Evolutionary conservation across 169 alveolate genomes (phyloP).

Genomic region (Cryptosporidium meleagridis): DNA sequence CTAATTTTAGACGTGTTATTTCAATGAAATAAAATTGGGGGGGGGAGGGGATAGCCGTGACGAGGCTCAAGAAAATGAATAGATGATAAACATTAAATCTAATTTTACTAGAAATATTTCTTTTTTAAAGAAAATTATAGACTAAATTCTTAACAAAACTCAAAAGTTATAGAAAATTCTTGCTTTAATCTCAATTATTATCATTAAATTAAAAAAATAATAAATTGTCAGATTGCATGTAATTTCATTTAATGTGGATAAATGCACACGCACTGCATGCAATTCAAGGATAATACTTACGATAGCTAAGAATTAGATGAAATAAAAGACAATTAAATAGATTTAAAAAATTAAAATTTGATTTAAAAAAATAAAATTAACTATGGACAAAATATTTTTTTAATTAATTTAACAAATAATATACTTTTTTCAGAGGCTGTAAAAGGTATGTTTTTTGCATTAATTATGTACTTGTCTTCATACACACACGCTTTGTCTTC

Average conservation of each 20-base stretch:
- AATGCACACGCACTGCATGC: constrained; percentile 8
- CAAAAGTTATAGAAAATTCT: not conserved
- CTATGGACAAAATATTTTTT: not conserved
- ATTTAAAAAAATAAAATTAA: not conserved
- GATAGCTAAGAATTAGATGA: not conserved
- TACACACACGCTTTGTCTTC: constrained; percentile 74
- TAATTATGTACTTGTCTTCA: constrained; percentile 55
- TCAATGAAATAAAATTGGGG: not conserved
- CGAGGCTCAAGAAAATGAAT: not conserved
- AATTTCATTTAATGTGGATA: not conserved
- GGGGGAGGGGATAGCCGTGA: not conserved
- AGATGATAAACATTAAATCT: no score
- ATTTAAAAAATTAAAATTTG: not conserved
- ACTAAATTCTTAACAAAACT: no score
- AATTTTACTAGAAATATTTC: not conserved
- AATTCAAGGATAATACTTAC: not conserved
- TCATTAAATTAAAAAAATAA: not conserved
- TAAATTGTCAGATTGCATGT: not conserved
- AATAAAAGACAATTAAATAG: not conserved
- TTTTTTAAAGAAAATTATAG: no score
- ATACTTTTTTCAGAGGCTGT: constrained; percentile 1
- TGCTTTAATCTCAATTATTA: not conserved
- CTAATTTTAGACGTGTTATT: not conserved
- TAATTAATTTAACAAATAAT: not conserved
- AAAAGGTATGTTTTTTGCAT: constrained; percentile 48